Evolutionary conservation across 129 eudicot species (phyloP).

Genomic region (Calendula officinalis): DNA sequence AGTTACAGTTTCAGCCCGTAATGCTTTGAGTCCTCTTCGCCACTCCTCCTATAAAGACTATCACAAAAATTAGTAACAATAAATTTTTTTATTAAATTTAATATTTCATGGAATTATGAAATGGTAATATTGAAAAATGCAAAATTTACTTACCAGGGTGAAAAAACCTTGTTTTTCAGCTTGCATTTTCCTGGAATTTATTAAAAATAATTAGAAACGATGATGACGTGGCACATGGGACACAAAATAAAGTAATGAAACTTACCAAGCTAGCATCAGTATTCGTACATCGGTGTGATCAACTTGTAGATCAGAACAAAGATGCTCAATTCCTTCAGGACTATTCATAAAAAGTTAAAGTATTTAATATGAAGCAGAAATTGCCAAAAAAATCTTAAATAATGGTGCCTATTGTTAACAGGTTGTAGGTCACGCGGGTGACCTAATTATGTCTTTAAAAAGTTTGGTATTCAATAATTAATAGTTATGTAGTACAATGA

Average conservation of each 20-base stretch:
- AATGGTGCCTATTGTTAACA: too few relatives aligned
- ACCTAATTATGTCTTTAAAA: too few relatives aligned
- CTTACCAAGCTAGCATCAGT: conserved; percentile 85
- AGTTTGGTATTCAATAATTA: too few relatives aligned
- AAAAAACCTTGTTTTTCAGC: conserved; percentile 86
- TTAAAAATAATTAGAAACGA: neutral
- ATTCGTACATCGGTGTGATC: conserved; percentile 79
- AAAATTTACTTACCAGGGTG: conserved; percentile 55
- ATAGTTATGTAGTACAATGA: too few relatives aligned
- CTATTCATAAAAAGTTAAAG: conserved; percentile 33
- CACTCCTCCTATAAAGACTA: conserved; percentile 66
- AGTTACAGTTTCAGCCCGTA: conserved; percentile 59
- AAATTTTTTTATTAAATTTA: neutral
- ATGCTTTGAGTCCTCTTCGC: conserved; percentile 74
- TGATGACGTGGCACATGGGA: neutral
- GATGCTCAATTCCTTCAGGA: conserved; percentile 80
- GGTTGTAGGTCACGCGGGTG: too few relatives aligned
- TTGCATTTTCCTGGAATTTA: conserved; percentile 70
- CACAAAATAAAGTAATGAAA: conserved; percentile 1
- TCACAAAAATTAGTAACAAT: neutral
- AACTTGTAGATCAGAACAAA: conserved; percentile 73
- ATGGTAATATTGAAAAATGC: neutral
- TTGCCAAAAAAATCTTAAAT: too few relatives aligned
- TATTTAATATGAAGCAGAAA: conserved; percentile 6
- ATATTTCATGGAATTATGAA: neutral